A percentile compares a stretch with the other conserved stretches of the same genome.
Conservation (phyloP, 2,329 filamentous ascomycete genomes). For the Lasiodiplodia sp. region DNA sequence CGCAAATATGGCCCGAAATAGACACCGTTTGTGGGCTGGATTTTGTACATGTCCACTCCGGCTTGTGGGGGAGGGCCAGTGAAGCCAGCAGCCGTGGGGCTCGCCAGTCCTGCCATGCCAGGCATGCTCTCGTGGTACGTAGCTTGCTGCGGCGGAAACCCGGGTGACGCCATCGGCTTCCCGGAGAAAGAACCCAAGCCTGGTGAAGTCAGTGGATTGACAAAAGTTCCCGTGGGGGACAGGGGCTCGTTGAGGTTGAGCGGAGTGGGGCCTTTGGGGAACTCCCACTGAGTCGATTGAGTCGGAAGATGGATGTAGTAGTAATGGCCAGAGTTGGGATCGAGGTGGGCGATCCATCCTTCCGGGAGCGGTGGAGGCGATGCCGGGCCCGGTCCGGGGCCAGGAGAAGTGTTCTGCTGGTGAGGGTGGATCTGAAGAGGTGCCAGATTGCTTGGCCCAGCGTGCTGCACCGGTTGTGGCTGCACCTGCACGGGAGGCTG, state of each 20-base stretch:
- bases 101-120: slow-evolving; percentile 76
- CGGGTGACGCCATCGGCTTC: slow-evolving; percentile 77
- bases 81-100: slow-evolving; percentile 81
- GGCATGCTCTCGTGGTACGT: slow-evolving; percentile 87
- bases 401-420: slow-evolving; percentile 41
- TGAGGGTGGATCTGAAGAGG: slow-evolving; percentile 49
- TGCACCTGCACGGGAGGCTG: slow-evolving; percentile 50
- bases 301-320: slow-evolving; percentile 98
- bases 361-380: slow-evolving; percentile 94
- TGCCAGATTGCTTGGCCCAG: slow-evolving; percentile 42
- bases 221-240: slow-evolving; percentile 72
- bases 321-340: slow-evolving; percentile 95
- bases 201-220: slow-evolving; percentile 54
- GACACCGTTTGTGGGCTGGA: slow-evolving; percentile 91
- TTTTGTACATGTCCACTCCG: slow-evolving; percentile 92
- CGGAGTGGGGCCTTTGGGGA: slow-evolving; percentile 93
- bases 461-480: slow-evolving; percentile 54
- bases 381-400: slow-evolving; percentile 66
- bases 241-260: slow-evolving; percentile 84
- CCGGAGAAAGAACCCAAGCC: slow-evolving; percentile 60
- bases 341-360: slow-evolving; percentile 97
- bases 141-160: slow-evolving; percentile 81
- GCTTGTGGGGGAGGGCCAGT: slow-evolving; percentile 86
- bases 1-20: slow-evolving; percentile 97
- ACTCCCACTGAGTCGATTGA: slow-evolving; percentile 98